phyloP scores from a whole-genome alignment of 2,329 filamentous ascomycete species.

The Bisporella sp. region DNA sequence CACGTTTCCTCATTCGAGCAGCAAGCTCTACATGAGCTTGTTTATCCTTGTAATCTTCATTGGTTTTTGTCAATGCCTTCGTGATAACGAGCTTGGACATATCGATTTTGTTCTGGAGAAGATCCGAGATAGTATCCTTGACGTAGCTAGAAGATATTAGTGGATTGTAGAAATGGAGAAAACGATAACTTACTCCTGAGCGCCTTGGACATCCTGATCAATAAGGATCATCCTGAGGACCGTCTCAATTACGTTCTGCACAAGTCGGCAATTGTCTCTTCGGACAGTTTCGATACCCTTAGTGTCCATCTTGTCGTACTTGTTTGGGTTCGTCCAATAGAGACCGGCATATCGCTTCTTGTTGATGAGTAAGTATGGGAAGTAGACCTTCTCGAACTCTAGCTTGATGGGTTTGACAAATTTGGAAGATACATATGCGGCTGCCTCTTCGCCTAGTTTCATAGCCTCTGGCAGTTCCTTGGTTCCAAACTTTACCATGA shows the following conservation, averaged over 20 bases:
- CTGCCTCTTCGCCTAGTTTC: slow-evolving; percentile 91
- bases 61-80: slow-evolving; percentile 91
- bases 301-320: slow-evolving; percentile 99
- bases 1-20: slow-evolving; percentile 93
- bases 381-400: slow-evolving; percentile 99
- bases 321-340: slow-evolving; percentile 91
- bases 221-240: slow-evolving; percentile 94
- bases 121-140: slow-evolving; percentile 89
- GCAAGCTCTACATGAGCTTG: slow-evolving; percentile 95
- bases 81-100: slow-evolving; percentile 99
- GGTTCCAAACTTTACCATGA: slow-evolving; percentile 98
- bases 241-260: slow-evolving; percentile 96
- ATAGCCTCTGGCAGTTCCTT: slow-evolving; percentile 82
- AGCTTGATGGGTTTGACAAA: slow-evolving; percentile 97
- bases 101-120: slow-evolving; percentile 95
- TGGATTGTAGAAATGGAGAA: background rate
- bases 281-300: slow-evolving; percentile 98
- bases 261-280: slow-evolving; percentile 89
- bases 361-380: slow-evolving; percentile 96
- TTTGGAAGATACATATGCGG: slow-evolving; percentile 79
- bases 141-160: slow-evolving; percentile 64
- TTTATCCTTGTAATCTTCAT: slow-evolving; percentile 82
- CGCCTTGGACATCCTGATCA: slow-evolving; percentile 80
- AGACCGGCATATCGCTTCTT: slow-evolving; percentile 99
- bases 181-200: slow-evolving; percentile 69